Base-by-base conservation (phyloP, 225 moss, liverwort and hornwort species). In the Sphagnum tenellum region DNA sequence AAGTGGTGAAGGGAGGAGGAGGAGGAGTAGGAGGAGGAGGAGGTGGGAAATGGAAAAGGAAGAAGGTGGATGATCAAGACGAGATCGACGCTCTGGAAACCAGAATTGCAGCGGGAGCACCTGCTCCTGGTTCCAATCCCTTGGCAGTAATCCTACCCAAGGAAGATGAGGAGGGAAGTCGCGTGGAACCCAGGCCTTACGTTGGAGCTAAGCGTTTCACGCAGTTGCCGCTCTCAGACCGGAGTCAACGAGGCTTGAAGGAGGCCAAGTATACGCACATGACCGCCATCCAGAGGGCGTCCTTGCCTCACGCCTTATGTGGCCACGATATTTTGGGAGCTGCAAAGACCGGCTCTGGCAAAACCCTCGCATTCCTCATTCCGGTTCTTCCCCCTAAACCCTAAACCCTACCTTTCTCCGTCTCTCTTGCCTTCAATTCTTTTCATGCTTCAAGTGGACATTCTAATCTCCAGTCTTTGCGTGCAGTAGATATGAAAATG, bases 291-390 rank as follows among this genome's bases (percentile, higher is more conserved):
- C 98, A 98, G 65, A 82, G 90, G 71, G 98, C 98, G 13, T 79
- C 98, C 4, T 68, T 93, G 44, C 98, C 98, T 1, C 98, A 98
- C 67, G 78, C 93, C 8, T 72, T 98, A n/a, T 93, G 90, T 65
- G 98, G 90, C 0, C 85, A 89, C 60, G 98, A 98, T 61, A 82
- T 98, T n/a, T 74, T 98, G 49, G 98, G 98, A 50, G 98, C 98
- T 56, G 98, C 98, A 14, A 98, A 98, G 81, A 98, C 98, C 3
- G 98, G 98, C 12, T 93, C 93, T 9, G 98, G 98, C 58, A 98
- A 98, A 72, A 98, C 93, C 7, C 72, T 98, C 47, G 98, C 93
- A 2, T 98, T 93, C 67, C 80, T 98, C 1, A 51, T 98, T 14
- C 98, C 98, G 93, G 98, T 98, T 55, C 59, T 60, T n/a, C 12